Percentiles rank a stretch among this genome's conserved stretches.
phyloP scores from a whole-genome alignment of 1,139 yeast species.

The Kodamaea fungicola region DNA sequence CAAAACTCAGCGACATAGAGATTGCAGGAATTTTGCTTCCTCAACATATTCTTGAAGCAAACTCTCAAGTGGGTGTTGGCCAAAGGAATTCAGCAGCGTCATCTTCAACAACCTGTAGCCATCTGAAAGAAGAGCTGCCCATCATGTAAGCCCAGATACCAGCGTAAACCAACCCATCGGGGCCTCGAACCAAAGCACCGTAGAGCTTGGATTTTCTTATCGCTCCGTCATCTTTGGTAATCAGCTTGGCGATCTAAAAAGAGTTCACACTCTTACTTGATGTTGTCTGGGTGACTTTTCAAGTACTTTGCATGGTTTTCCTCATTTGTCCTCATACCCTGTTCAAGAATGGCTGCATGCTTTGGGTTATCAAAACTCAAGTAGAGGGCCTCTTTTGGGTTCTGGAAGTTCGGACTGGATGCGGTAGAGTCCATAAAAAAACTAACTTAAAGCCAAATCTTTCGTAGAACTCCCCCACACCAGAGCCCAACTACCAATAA shows the following conservation, averaged over 20 bases:
- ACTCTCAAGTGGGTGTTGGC: not conserved
- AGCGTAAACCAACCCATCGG: not conserved
- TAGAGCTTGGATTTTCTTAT: not conserved
- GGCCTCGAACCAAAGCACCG: not conserved
- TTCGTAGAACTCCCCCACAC: conserved; percentile 29
- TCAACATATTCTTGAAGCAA: not conserved
- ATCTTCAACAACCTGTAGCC: not conserved
- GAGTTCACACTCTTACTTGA: no score
- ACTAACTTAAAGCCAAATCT: conserved; percentile 39
- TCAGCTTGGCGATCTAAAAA: not conserved
- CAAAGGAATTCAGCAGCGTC: not conserved
- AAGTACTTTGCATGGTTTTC: not conserved
- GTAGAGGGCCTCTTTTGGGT: not conserved
- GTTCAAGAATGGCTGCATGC: not conserved
- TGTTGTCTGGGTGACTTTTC: not conserved
- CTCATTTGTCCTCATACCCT: not conserved
- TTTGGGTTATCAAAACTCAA: not conserved
- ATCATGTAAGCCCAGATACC: not conserved
- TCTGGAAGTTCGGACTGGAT: conserved; percentile 21
- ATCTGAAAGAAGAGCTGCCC: not conserved
- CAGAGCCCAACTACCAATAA: conserved; percentile 36
- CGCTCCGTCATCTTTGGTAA: not conserved
- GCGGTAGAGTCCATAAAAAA: conserved; percentile 34
- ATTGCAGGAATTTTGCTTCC: not conserved
- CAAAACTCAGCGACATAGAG: no score